These are phyloP conservation scores for Aspergillus hiratsukae DNA, from an alignment of 2,329 filamentous ascomycete genomes.

Conservation along the genomic window DNA sequence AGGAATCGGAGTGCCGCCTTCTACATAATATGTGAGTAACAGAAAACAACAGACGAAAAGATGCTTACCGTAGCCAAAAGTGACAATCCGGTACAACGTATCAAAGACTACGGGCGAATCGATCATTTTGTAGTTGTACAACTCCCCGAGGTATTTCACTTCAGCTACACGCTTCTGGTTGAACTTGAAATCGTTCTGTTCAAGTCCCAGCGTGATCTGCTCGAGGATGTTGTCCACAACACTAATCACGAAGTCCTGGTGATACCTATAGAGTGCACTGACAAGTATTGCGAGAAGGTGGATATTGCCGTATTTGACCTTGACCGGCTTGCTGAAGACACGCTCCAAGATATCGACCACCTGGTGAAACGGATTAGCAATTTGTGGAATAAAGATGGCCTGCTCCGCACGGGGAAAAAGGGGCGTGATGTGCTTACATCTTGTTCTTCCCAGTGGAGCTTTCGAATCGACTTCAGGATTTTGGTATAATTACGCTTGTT, in stretches of 20 bases:
- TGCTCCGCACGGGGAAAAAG: too few relatives aligned
- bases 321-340: conserved; percentile 91
- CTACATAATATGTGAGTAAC: conserved; percentile 34
- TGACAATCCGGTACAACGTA: conserved; percentile 87
- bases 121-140: conserved; percentile 96
- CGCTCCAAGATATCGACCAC: conserved; percentile 77
- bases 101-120: conserved; percentile 96
- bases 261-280: conserved; percentile 83
- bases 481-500: conserved; percentile 92
- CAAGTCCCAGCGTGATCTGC: conserved; percentile 78
- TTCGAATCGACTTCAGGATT: conserved; percentile 87
- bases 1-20: conserved; percentile 72
- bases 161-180: conserved; percentile 93
- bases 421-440: conserved; percentile 52
- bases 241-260: conserved; percentile 83
- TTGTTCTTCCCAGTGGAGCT: conserved; percentile 93
- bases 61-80: conserved; percentile 72
- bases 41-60: background rate
- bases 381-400: background rate
- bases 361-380: conserved; percentile 23
- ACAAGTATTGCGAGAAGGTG: conserved; percentile 87
- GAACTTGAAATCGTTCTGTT: conserved; percentile 95
- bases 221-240: conserved; percentile 91
- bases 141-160: conserved; percentile 90
- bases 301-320: conserved; percentile 96